Conservation (phyloP, 805 yeast genomes). For the Tetrapisispora nanseiensis region DNA sequence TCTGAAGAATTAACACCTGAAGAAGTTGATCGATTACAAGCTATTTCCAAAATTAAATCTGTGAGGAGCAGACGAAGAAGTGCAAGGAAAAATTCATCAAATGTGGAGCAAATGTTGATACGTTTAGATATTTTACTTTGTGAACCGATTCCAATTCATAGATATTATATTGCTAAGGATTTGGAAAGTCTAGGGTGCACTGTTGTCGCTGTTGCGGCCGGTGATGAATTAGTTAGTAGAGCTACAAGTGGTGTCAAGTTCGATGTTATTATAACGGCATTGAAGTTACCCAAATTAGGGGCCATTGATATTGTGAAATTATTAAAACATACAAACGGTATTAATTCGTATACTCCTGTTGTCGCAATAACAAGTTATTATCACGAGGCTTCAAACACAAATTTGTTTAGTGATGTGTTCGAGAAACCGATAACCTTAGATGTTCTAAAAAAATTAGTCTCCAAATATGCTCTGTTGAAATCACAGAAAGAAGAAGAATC, state of each 20-base stretch:
- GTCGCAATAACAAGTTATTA: conserved; percentile 65
- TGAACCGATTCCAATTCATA: conserved; percentile 76
- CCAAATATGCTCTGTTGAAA: conserved; percentile 26
- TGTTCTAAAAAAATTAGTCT: conserved; percentile 20
- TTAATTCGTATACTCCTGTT: conserved; percentile 69
- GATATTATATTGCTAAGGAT: conserved; percentile 55
- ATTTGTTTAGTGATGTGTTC: conserved; percentile 54
- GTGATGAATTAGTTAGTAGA: conserved; percentile 72
- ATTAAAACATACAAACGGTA: conserved; percentile 62
- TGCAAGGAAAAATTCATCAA: conserved; percentile 20
- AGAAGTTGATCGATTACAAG: conserved; percentile 19
- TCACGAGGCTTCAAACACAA: conserved; percentile 49
- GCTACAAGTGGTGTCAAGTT: conserved; percentile 77
- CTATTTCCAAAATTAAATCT: conserved; percentile 22
- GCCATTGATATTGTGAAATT: conserved; percentile 71
- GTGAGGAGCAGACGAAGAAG: conserved; percentile 23
- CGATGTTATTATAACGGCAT: conserved; percentile 73
- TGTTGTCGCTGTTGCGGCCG: conserved; percentile 66
- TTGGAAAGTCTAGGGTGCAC: conserved; percentile 67
- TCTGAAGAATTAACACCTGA: conserved; percentile 16
- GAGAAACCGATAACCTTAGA: conserved; percentile 52
- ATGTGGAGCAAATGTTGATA: conserved; percentile 14
- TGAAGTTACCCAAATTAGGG: conserved; percentile 55
- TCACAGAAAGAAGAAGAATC: conserved; percentile 26
- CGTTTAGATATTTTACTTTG: conserved; percentile 64